phyloP scores from a whole-genome alignment of 2,329 filamentous ascomycete genomes.

The Sclerotinia spermophila region DNA sequence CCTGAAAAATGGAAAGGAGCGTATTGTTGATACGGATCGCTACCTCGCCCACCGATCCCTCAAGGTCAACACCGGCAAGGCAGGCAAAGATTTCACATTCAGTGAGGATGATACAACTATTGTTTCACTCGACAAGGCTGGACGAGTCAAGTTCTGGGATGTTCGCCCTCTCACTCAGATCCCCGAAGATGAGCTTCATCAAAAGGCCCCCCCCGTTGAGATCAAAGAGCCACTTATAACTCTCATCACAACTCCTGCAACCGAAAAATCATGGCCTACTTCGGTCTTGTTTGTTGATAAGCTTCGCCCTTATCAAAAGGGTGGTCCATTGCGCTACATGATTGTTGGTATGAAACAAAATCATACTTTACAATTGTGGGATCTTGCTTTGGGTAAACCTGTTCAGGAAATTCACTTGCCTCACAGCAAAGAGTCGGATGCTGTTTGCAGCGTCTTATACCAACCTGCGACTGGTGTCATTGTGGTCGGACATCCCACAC shows the following conservation, averaged over 20 bases:
- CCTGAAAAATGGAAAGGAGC: conserved; percentile 61
- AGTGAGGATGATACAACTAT: conserved; percentile 94
- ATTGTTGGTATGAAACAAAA: conserved; percentile 99
- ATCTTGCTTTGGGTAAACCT: conserved; percentile 88
- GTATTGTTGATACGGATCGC: conserved; percentile 78
- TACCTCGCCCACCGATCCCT: conserved; percentile 83
- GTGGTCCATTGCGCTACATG: conserved; percentile 87
- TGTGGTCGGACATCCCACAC: conserved; percentile 89
- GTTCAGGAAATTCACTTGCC: conserved; percentile 97
- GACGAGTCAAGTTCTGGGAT: conserved; percentile 97
- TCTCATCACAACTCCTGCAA: conserved; percentile 78
- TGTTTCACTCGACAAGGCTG: conserved; percentile 94
- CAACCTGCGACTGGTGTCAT: conserved; percentile 91
- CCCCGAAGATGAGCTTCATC: conserved; percentile 22
- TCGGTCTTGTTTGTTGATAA: conserved; percentile 96
- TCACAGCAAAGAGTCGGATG: conserved; percentile 92
- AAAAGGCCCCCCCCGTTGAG: conserved; percentile 52
- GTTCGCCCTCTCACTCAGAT: conserved; percentile 69
- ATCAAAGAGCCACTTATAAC: conserved; percentile 84
- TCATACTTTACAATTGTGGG: conserved; percentile 97
- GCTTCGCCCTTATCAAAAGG: conserved; percentile 86
- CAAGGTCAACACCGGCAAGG: conserved; percentile 95
- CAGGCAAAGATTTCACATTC: conserved; percentile 96
- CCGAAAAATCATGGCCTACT: conserved; percentile 94
- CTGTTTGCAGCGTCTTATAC: conserved; percentile 96